phyloP scores from a whole-genome alignment of 495 filamentous ascomycete genomes.

The Cercophora newfieldiana region DNA sequence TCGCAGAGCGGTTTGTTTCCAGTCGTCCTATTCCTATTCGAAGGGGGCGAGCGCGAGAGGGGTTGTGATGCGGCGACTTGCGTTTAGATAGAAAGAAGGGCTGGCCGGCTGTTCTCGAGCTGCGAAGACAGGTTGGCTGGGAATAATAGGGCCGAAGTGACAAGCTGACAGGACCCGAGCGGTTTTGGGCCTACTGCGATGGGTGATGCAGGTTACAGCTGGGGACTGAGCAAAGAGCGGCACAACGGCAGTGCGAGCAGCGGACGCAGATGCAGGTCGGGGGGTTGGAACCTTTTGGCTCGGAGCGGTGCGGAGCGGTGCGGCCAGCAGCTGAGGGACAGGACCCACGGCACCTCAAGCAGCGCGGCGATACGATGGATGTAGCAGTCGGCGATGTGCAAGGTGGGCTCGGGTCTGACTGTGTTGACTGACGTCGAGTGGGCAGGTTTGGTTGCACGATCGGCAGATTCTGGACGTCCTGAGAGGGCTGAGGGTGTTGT shows the following conservation, averaged over 20 bases:
- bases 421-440: constrained; percentile 3
- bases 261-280: constrained; percentile 7
- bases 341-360: neutral
- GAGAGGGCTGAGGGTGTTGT: neutral
- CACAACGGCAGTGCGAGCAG: constrained; percentile 10
- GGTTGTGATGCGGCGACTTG: neutral
- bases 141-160: constrained; percentile 25
- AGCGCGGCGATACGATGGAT: neutral
- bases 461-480: neutral
- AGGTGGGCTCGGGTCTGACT: neutral
- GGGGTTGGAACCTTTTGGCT: constrained; percentile 2
- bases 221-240: neutral
- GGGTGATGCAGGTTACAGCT: constrained; percentile 14
- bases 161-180: constrained; percentile 5
- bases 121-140: constrained; percentile 8
- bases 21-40: neutral
- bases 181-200: neutral
- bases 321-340: neutral
- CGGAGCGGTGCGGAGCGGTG: too few species aligned
- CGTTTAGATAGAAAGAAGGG: constrained; percentile 17
- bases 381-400: constrained; percentile 4
- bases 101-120: neutral
- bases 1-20: neutral
- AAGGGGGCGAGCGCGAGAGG: neutral
- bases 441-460: constrained; percentile 2